Evolutionary conservation across 805 yeast species (phyloP), one percentile per base, ranked within the genome.

Genomic region (Zygosaccharomyces kombuchaensis): DNA sequence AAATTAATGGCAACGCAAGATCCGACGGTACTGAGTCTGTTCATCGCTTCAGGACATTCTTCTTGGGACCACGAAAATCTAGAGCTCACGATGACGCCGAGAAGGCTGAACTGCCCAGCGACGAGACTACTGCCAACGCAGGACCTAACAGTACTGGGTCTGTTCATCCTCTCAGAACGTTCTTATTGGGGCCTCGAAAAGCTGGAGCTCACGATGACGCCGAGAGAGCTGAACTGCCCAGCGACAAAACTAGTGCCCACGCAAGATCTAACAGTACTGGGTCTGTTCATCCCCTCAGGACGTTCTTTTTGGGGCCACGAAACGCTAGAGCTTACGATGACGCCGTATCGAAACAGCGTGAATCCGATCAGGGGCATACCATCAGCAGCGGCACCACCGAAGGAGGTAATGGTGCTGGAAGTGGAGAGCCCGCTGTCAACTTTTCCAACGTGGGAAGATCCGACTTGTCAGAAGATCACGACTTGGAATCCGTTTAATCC

Each of bases 251-350:
- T n/a, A n/a, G 6, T 14, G 14, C 31, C 41, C 13, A 19, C 32
- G 19, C 41, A 26, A 76, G 54, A 64, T 78, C 9, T 78, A 82
- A 65, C 73, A 77, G 50, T 71, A 77, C 43, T 65, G 72, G 26
- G 19, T 17, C 38, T 22, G 14, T 26, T 38, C 68, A 77, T 48
- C 67, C 72, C 47, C 62, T 45, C 16, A 46, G 43, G 17, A 39
- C 65, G 42, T 74, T 81, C 23, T 80, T 77, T 70, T 72, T 63
- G 52, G 72, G 72, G 49, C 82, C 80, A 63, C 34, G 34, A 17
- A 27, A 27, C 12, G 44, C 39, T 14, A 34, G 21, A 26, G 37
- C 42, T 14, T 25, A 45, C 25, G 36, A 44, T 13, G 40, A 51
- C 46, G 53, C 46, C 52, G 55, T 59, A 53, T 46, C 68, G 53